Conservation (phyloP, 192 early-diverging fungal species). For the Funneliformis mosseae region DNA sequence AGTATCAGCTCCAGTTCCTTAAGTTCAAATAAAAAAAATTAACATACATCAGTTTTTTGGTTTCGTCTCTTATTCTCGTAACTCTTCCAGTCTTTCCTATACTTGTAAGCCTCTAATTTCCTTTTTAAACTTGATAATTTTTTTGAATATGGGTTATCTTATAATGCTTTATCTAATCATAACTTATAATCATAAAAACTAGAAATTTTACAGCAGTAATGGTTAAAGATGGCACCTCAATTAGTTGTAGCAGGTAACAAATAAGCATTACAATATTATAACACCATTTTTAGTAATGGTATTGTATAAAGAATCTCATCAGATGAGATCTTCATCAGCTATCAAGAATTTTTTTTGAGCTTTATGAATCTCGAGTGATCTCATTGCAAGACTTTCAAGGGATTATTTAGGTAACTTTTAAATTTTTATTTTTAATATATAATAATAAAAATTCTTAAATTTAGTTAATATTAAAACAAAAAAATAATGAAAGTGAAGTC, state of each 20-base stretch:
- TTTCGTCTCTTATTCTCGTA: background rate
- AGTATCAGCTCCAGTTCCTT: background rate
- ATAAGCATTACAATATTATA: no score
- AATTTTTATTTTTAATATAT: no score
- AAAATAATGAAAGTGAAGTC: no score
- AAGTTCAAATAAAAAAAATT: conserved; percentile 5
- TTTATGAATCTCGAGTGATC: background rate
- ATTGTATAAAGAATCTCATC: background rate
- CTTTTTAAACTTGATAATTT: conserved; percentile 12
- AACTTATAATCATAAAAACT: background rate
- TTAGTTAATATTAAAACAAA: no score
- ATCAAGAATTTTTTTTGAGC: conserved; percentile 7
- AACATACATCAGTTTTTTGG: conserved; percentile 2
- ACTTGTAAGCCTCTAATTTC: background rate
- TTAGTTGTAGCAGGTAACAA: no score
- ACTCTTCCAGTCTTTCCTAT: background rate
- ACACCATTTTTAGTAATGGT: no score
- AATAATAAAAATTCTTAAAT: no score
- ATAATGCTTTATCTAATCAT: background rate
- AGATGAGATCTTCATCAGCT: background rate
- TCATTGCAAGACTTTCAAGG: no score
- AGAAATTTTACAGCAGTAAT: background rate
- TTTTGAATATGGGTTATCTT: background rate
- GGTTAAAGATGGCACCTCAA: no score
- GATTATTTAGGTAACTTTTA: no score